Percentiles rank a stretch among this genome's conserved stretches.
Conservation (phyloP, 2,329 filamentous ascomycete species). For the Verticillium isaacii region DNA sequence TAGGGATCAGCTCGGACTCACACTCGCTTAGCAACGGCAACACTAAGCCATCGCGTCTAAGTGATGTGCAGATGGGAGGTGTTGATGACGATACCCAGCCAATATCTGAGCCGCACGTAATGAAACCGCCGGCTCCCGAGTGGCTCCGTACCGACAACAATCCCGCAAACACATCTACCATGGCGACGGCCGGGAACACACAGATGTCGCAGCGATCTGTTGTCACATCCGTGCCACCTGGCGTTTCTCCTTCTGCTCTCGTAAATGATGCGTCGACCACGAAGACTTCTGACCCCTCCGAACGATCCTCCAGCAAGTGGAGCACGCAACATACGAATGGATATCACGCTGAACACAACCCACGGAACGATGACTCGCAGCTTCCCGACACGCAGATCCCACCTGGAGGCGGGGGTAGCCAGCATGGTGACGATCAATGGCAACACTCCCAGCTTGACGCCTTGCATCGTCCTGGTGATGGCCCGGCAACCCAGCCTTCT, state of each 20-base stretch:
- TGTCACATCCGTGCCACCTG: constrained; percentile 52
- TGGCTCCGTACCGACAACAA: constrained; percentile 17
- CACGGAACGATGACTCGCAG: constrained; percentile 28
- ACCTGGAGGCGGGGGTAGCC: constrained; percentile 30
- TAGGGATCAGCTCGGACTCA: constrained; percentile 35
- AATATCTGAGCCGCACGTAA: constrained; percentile 39
- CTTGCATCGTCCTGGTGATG: constrained; percentile 28
- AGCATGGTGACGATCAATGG: constrained; percentile 44
- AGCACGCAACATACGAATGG: constrained; percentile 74
- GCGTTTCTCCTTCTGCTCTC: constrained; percentile 52
- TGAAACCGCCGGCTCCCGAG: constrained; percentile 41
- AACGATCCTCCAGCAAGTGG: constrained; percentile 56
- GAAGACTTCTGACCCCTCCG: constrained; percentile 75
- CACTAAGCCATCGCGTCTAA: constrained; percentile 41
- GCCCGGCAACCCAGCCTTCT: constrained; percentile 31
- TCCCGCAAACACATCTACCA: constrained; percentile 27
- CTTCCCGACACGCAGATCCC: constrained; percentile 51
- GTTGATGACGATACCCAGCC: constrained; percentile 42
- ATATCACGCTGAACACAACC: constrained; percentile 40
- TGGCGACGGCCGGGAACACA: constrained; percentile 41
- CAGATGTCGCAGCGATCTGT: constrained; percentile 62
- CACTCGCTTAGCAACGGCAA: constrained; percentile 51
- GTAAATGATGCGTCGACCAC: constrained; percentile 89
- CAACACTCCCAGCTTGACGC: constrained; percentile 53
- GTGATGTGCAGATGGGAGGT: constrained; percentile 60